A percentile compares a stretch with the other conserved stretches of the same genome.
These are phyloP conservation scores for Lippia alba DNA, from an alignment of 305 asterid genomes.

Conservation along the genomic window DNA sequence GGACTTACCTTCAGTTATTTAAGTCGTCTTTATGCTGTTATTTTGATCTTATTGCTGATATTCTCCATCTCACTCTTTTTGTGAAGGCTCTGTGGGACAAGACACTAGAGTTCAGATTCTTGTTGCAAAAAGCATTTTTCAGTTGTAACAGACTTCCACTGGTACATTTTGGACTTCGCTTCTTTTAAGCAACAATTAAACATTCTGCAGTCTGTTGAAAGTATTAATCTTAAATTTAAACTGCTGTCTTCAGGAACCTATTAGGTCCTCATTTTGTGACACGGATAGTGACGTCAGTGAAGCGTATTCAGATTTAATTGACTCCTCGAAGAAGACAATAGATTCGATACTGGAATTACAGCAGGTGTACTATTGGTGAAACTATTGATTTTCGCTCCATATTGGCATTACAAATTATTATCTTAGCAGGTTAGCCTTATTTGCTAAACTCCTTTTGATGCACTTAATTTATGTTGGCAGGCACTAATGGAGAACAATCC, in stretches of 20 bases:
- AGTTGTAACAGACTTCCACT: conserved; percentile 91
- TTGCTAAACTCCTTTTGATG: conserved; percentile 20
- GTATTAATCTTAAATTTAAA: conserved; percentile 25
- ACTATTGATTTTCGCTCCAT: conserved; percentile 6
- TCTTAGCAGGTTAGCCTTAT: conserved; percentile 9
- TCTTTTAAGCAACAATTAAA: not conserved
- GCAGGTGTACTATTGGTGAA: conserved; percentile 55
- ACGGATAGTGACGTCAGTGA: conserved; percentile 53
- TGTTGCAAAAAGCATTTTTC: conserved; percentile 85
- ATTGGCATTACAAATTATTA: conserved; percentile 1
- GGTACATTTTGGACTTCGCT: conserved; percentile 50
- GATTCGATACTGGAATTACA: conserved; percentile 76
- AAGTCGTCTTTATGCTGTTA: conserved; percentile 8
- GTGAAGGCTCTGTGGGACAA: conserved; percentile 94
- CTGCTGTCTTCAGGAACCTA: conserved; percentile 62
- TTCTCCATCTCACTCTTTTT: conserved; percentile 19
- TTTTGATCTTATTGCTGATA: conserved; percentile 35
- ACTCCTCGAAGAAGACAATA: conserved; percentile 76
- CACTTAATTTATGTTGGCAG: conserved; percentile 44
- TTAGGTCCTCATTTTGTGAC: conserved; percentile 65
- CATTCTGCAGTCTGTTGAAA: conserved; percentile 11
- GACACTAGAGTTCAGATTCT: conserved; percentile 88
- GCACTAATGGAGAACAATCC: conserved; percentile 80
- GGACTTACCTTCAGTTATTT: not conserved
- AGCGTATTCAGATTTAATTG: conserved; percentile 76